Evolutionary conservation across 371 early-diverging fungal genomes (phyloP).

Genomic region (Mortierella sp.): DNA sequence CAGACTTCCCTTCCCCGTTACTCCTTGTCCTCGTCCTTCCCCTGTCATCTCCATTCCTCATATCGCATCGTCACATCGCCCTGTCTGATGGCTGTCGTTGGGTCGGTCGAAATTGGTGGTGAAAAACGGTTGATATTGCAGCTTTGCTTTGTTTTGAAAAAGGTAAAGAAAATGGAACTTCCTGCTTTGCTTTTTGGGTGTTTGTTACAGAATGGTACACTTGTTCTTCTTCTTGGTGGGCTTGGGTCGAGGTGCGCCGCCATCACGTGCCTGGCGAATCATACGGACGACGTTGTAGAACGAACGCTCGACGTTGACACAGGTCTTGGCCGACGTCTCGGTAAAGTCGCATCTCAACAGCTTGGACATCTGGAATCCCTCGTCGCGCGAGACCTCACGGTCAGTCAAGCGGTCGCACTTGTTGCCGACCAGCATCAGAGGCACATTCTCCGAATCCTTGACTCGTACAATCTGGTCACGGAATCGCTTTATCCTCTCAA

Average conservation of each 20-base stretch:
- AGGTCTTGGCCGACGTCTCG: constrained; percentile 93
- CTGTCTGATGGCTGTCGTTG: too few relatives aligned
- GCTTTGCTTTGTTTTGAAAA: background rate
- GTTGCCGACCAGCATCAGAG: constrained; percentile 95
- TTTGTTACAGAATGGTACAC: constrained; percentile 55
- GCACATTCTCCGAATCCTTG: constrained; percentile 84
- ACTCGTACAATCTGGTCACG: constrained; percentile 88
- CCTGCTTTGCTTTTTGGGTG: background rate
- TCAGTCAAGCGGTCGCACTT: constrained; percentile 88
- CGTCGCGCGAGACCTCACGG: constrained; percentile 83
- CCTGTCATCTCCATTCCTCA: too few relatives aligned
- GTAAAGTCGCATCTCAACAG: constrained; percentile 81
- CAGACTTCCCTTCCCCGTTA: too few relatives aligned
- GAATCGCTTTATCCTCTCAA: constrained; percentile 87
- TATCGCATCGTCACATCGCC: too few relatives aligned
- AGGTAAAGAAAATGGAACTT: background rate
- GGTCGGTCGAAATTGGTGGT: background rate
- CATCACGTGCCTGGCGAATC: constrained; percentile 66
- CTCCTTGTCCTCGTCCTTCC: too few relatives aligned
- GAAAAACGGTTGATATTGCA: background rate
- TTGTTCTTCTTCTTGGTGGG: constrained; percentile 50
- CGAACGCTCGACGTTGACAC: constrained; percentile 88
- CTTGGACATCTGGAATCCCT: constrained; percentile 86
- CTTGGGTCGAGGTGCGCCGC: constrained; percentile 31
- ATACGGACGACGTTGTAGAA: constrained; percentile 78